These are phyloP conservation scores for Aureobasidium pullulans DNA, from an alignment of 2,329 filamentous ascomycete genomes.

Conservation along the genomic window DNA sequence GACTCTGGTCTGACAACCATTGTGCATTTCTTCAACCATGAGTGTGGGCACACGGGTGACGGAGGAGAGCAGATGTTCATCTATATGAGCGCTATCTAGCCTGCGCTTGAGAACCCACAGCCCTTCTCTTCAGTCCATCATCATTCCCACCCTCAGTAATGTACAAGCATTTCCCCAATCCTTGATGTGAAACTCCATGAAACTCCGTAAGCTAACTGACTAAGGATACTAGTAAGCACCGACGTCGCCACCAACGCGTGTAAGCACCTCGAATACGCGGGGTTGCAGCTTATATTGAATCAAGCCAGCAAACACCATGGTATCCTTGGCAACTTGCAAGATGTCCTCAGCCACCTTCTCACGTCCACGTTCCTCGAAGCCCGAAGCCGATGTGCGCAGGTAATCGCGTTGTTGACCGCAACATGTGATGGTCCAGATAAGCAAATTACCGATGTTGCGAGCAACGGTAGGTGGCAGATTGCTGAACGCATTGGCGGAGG, in stretches of 20 bases:
- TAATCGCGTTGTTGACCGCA: slow-evolving; percentile 71
- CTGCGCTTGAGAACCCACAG: no score
- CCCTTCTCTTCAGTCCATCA: background rate
- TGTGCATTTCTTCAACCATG: no score
- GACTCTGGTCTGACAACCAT: no score
- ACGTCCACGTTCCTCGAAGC: slow-evolving; percentile 12
- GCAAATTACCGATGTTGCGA: slow-evolving; percentile 79
- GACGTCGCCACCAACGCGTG: slow-evolving; percentile 45
- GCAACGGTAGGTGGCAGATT: slow-evolving; percentile 72
- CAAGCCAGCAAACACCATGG: slow-evolving; percentile 91
- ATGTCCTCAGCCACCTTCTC: slow-evolving; percentile 59
- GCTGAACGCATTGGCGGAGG: slow-evolving; percentile 72
- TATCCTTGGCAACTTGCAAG: slow-evolving; percentile 74
- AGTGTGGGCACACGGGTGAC: no score
- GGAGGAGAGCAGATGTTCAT: no score
- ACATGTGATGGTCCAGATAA: slow-evolving; percentile 89
- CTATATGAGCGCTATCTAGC: no score
- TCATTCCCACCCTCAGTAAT: background rate
- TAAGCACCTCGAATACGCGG: slow-evolving; percentile 79
- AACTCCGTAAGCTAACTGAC: background rate
- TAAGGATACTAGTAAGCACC: slow-evolving; percentile 25
- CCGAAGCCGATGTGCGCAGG: slow-evolving; percentile 33
- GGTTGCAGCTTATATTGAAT: slow-evolving; percentile 85
- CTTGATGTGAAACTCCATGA: background rate
- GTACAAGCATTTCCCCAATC: background rate